A percentile compares a stretch with the other conserved stretches of the same genome.
phyloP scores from a whole-genome alignment of 352 stramenopile species.

The Globisporangium spinosum region DNA sequence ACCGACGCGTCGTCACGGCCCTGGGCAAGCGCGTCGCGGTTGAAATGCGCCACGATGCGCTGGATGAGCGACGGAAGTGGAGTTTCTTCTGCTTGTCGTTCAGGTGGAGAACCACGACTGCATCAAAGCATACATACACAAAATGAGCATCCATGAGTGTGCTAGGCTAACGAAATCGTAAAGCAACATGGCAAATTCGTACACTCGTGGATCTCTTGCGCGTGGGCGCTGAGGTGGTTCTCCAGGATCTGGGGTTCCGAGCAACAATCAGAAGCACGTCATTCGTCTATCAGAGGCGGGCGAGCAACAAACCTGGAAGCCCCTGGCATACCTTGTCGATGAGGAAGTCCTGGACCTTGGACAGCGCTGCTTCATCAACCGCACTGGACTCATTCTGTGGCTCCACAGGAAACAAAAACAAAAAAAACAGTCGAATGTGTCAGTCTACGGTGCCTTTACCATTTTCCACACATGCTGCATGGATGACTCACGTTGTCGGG shows the following conservation, averaged over 20 bases:
- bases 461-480: not conserved
- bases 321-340: slow-evolving; percentile 25
- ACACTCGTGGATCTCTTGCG: slow-evolving; percentile 59
- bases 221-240: slow-evolving; percentile 48
- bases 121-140: not conserved
- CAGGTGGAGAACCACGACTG: slow-evolving; percentile 34
- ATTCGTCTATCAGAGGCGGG: not conserved
- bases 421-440: not conserved
- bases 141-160: not conserved
- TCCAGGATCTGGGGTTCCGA: slow-evolving; percentile 33
- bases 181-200: slow-evolving; percentile 8
- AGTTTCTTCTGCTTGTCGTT: slow-evolving; percentile 36
- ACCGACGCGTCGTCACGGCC: slow-evolving; percentile 43
- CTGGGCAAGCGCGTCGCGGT: slow-evolving; percentile 22
- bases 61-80: slow-evolving; percentile 40
- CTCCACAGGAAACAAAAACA: not conserved
- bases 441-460: not conserved
- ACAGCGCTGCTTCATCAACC: slow-evolving; percentile 23
- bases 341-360: slow-evolving; percentile 32
- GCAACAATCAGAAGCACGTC: not conserved
- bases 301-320: not conserved
- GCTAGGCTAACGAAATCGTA: not conserved
- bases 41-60: slow-evolving; percentile 33
- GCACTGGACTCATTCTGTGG: slow-evolving; percentile 24
- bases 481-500: not conserved